Conservation (phyloP, 805 yeast genomes). For the Candida ipomoeae region DNA sequence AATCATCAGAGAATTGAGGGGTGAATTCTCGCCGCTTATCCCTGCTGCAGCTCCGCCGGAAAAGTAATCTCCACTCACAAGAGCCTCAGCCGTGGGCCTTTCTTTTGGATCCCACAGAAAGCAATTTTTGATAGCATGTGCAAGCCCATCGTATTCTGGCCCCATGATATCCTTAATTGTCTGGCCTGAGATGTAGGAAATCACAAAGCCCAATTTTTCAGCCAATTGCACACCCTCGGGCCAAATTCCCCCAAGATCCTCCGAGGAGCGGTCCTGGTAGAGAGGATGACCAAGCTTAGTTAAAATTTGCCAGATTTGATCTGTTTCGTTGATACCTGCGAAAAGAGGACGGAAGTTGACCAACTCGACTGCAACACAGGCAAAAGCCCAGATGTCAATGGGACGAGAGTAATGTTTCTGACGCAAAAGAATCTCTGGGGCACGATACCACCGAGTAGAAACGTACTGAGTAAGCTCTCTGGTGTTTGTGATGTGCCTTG, state of each 20-base stretch:
- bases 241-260: constrained; percentile 67
- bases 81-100: constrained; percentile 49
- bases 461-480: constrained; percentile 70
- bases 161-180: constrained; percentile 10
- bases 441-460: constrained; percentile 81
- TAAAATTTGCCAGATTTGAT: constrained; percentile 69
- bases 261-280: constrained; percentile 19
- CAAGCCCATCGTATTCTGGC: constrained; percentile 31
- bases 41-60: constrained; percentile 30
- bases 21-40: neutral
- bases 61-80: constrained; percentile 55
- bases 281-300: constrained; percentile 72
- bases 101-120: constrained; percentile 74
- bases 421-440: constrained; percentile 74
- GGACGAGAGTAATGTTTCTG: constrained; percentile 61
- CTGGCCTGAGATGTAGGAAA: constrained; percentile 57
- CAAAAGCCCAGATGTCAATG: constrained; percentile 85
- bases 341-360: constrained; percentile 74
- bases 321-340: constrained; percentile 76
- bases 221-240: constrained; percentile 54
- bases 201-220: constrained; percentile 47
- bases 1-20: constrained; percentile 2
- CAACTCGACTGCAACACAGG: constrained; percentile 69
- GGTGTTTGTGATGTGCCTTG: constrained; percentile 52
- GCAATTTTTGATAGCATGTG: constrained; percentile 44